A percentile compares a stretch with the other conserved stretches of the same genome.
Evolutionary conservation across 768 basidiomycete genomes (phyloP).

Genomic region (Cystobasidiopsis lactophilus): DNA sequence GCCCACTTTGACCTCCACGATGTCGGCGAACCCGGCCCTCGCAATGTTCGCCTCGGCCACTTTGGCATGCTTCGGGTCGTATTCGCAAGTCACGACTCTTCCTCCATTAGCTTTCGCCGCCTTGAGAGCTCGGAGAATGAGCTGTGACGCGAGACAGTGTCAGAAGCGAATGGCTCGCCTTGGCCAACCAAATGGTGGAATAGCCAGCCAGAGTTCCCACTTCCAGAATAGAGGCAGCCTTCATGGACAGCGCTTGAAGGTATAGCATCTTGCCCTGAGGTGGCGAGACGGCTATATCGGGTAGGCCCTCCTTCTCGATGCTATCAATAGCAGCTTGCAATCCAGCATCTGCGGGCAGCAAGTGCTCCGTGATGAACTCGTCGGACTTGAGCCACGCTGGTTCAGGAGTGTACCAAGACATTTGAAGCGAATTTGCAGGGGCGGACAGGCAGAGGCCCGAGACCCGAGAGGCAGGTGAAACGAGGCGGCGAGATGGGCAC

Average conservation of each 20-base stretch:
- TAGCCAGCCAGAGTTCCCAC: constrained; percentile 6
- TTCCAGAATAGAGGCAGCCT: constrained; percentile 1
- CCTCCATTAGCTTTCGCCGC: background rate
- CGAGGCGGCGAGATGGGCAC: too few relatives aligned
- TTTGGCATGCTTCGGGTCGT: constrained; percentile 1
- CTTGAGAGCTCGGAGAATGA: too few relatives aligned
- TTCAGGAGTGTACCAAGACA: too few relatives aligned
- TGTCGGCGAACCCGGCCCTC: background rate
- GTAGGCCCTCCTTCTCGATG: constrained; percentile 1
- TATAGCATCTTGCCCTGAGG: constrained; percentile 1
- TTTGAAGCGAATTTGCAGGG: too few relatives aligned
- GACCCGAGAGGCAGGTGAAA: too few relatives aligned
- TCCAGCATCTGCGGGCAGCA: background rate
- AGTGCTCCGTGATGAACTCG: too few relatives aligned
- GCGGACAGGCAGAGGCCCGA: too few relatives aligned
- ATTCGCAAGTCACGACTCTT: constrained; percentile 3
- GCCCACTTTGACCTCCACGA: background rate
- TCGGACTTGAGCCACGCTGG: too few relatives aligned
- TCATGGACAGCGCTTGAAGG: background rate
- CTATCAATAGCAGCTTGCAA: background rate
- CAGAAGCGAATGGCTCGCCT: background rate
- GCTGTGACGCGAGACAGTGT: too few relatives aligned
- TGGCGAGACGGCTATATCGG: constrained; percentile 2
- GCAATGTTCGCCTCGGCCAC: constrained; percentile 3
- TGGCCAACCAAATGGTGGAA: background rate